Evolutionary conservation across 768 basidiomycete genomes (phyloP).

Genomic region (Boletus huronensis): DNA sequence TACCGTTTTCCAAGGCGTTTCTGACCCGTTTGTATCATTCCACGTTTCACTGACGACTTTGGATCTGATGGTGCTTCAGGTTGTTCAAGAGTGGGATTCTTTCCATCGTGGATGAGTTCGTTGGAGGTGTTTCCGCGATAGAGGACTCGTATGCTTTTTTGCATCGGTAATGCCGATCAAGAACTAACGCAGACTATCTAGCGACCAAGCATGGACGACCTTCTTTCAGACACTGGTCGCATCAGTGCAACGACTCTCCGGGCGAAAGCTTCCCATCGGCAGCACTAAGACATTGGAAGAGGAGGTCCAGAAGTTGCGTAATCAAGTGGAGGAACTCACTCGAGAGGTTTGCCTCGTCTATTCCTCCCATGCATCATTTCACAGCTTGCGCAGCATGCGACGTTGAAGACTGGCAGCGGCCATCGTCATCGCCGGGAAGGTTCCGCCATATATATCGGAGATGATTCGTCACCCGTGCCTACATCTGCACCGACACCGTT

Average conservation of each 20-base stretch:
- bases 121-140: constrained; percentile 54
- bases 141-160: constrained; percentile 56
- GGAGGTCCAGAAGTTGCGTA: constrained; percentile 58
- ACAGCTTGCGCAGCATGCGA: constrained; percentile 6
- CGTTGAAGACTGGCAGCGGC: neutral
- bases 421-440: constrained; percentile 13
- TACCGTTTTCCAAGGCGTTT: constrained; percentile 53
- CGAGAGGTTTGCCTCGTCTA: constrained; percentile 51
- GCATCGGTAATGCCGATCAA: neutral
- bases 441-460: constrained; percentile 15
- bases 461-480: constrained; percentile 1
- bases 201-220: constrained; percentile 61
- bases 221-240: constrained; percentile 58
- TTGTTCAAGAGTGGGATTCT: constrained; percentile 59
- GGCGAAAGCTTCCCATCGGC: constrained; percentile 56
- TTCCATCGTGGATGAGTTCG: constrained; percentile 59
- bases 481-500: constrained; percentile 17
- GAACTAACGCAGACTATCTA: constrained; percentile 30
- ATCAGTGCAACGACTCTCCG: constrained; percentile 65
- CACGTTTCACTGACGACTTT: neutral
- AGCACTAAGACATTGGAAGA: constrained; percentile 44
- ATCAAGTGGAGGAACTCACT: constrained; percentile 58
- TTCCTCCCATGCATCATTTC: neutral
- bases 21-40: constrained; percentile 51
- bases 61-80: constrained; percentile 35